Percentiles rank a stretch among this genome's conserved stretches.
Conservation (phyloP, 2,329 filamentous ascomycete genomes). For the Fusarium sp. region DNA sequence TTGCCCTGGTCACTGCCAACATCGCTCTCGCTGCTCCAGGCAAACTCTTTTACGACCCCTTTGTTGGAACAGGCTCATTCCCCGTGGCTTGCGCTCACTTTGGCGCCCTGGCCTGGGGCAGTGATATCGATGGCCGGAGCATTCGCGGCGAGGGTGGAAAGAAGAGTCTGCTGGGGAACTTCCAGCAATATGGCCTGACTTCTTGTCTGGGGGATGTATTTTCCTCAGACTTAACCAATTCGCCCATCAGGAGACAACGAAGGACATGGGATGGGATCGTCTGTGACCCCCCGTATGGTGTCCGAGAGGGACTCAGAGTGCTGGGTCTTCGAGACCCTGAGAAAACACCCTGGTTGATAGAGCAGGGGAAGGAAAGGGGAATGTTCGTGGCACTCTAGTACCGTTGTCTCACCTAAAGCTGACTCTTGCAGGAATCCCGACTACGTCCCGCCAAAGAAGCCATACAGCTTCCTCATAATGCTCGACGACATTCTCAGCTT, state of each 20-base stretch:
- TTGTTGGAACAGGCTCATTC: slow-evolving; percentile 95
- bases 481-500: slow-evolving; percentile 91
- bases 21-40: slow-evolving; percentile 85
- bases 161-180: slow-evolving; percentile 74
- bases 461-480: slow-evolving; percentile 92
- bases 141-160: slow-evolving; percentile 77
- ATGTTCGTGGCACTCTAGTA: slow-evolving; percentile 62
- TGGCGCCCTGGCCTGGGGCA: slow-evolving; percentile 84
- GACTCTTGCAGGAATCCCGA: slow-evolving; percentile 58
- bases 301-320: slow-evolving; percentile 90
- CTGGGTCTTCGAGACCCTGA: slow-evolving; percentile 79
- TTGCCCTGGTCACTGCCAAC: slow-evolving; percentile 92
- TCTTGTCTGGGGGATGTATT: slow-evolving; percentile 80
- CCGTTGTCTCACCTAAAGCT: slow-evolving; percentile 4
- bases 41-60: slow-evolving; percentile 92
- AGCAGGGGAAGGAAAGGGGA: slow-evolving; percentile 77
- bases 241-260: slow-evolving; percentile 71
- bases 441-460: slow-evolving; percentile 89
- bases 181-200: slow-evolving; percentile 81
- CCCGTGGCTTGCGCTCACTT: slow-evolving; percentile 91
- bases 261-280: slow-evolving; percentile 88
- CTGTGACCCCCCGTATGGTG: slow-evolving; percentile 96
- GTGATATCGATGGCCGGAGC: slow-evolving; percentile 92
- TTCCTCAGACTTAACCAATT: slow-evolving; percentile 88
- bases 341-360: slow-evolving; percentile 69